Conservation (phyloP, 495 filamentous ascomycete species). For the Trichoderma asperelloides region DNA sequence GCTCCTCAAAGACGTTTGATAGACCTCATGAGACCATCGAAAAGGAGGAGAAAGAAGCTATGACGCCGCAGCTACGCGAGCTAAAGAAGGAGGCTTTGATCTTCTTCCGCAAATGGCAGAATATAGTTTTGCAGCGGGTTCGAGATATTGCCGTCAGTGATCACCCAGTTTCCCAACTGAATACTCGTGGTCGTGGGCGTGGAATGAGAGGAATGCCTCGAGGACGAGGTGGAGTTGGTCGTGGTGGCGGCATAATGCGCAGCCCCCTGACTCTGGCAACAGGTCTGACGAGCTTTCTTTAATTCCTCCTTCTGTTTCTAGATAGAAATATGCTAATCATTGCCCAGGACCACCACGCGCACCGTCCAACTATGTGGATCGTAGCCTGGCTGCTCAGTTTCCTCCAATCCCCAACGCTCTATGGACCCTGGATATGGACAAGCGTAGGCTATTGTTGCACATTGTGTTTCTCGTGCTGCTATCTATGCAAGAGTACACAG, state of each 20-base stretch:
- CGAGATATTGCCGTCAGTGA: conserved; percentile 32
- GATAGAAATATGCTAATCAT: background rate
- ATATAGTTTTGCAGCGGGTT: conserved; percentile 25
- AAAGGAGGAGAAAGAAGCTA: conserved; percentile 18
- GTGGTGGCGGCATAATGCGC: background rate
- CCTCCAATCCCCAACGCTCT: conserved; percentile 37
- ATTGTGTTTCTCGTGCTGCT: conserved; percentile 66
- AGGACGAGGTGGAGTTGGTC: conserved; percentile 16
- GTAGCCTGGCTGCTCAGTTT: conserved; percentile 30
- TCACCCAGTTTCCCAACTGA: background rate
- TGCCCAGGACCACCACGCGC: background rate
- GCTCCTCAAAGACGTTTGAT: conserved; percentile 2
- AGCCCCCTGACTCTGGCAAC: conserved; percentile 3
- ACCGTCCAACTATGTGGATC: conserved; percentile 26
- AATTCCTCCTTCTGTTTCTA: background rate
- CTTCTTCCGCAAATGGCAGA: conserved; percentile 40
- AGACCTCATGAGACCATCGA: conserved; percentile 10
- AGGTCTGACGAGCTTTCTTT: background rate
- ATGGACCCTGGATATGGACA: conserved; percentile 30
- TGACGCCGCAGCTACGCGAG: conserved; percentile 28
- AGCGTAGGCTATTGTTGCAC: conserved; percentile 39
- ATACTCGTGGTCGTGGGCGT: background rate
- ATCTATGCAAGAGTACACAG: conserved; percentile 71
- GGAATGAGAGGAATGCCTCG: conserved; percentile 19
- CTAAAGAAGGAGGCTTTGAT: conserved; percentile 32